These are phyloP conservation scores for Salvia miltiorrhiza DNA, from an alignment of 257 asterid genomes.

Conservation along the genomic window DNA sequence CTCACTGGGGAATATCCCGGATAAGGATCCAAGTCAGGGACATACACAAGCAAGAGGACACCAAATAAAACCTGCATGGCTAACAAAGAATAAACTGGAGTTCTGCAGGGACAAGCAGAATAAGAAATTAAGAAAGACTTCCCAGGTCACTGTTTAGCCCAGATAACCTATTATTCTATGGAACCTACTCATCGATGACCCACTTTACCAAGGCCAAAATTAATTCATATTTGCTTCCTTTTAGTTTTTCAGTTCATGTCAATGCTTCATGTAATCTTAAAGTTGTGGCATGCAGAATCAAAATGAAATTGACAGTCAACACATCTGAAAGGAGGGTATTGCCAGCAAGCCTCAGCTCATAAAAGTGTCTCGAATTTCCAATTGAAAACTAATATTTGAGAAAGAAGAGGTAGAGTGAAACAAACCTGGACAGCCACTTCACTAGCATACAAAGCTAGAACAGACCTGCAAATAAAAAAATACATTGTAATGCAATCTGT, in stretches of 20 bases:
- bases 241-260: background rate
- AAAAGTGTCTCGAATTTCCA: background rate
- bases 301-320: conserved; percentile 1
- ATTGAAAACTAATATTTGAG: background rate
- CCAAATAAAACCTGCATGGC: conserved; percentile 75
- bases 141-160: background rate
- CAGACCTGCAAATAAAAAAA: conserved; percentile 56
- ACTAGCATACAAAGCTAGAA: conserved; percentile 59
- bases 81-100: conserved; percentile 22
- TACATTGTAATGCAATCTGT: background rate
- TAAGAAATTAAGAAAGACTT: background rate
- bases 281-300: background rate
- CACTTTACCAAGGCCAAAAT: conserved; percentile 1
- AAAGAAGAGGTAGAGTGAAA: conserved; percentile 15
- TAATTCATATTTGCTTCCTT: background rate
- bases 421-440: conserved; percentile 83
- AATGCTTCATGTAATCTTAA: background rate
- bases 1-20: conserved; percentile 75
- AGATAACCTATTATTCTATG: background rate
- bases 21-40: conserved; percentile 82
- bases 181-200: background rate
- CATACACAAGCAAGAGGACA: conserved; percentile 62
- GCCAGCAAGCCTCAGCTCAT: background rate
- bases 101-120: background rate
- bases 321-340: background rate